Percentiles rank a stretch among this genome's conserved stretches.
These are phyloP conservation scores for Ephemerocybe angulata DNA, from an alignment of 768 basidiomycete species.

Conservation along the genomic window DNA sequence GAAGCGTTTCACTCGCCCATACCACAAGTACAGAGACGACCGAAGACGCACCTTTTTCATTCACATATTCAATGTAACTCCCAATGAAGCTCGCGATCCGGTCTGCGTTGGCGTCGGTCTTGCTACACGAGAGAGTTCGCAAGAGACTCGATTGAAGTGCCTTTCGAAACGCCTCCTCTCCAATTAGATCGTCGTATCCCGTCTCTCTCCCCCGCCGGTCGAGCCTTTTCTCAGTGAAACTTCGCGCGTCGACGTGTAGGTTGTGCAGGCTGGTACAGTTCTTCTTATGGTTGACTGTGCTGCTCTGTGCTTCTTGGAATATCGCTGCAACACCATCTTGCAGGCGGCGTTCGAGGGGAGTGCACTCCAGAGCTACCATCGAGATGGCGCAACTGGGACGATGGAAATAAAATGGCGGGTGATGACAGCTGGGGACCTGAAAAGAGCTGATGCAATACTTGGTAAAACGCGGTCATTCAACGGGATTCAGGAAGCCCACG, in stretches of 20 bases:
- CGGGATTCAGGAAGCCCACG: too few species aligned
- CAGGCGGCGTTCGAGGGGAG: too few species aligned
- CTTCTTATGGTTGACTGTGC: conserved; percentile 82
- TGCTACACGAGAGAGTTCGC: conserved; percentile 69
- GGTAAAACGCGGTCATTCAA: too few species aligned
- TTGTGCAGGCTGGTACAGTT: conserved; percentile 82
- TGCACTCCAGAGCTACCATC: too few species aligned
- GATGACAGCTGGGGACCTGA: too few species aligned
- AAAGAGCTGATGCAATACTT: too few species aligned
- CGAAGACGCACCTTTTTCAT: conserved; percentile 63
- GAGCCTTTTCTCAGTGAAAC: too few species aligned
- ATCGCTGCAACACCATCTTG: conserved; percentile 37
- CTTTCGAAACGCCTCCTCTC: conserved; percentile 76
- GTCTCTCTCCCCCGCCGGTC: too few species aligned
- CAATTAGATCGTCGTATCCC: conserved; percentile 49
- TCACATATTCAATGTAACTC: conserved; percentile 70
- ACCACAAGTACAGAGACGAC: neutral
- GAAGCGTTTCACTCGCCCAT: neutral
- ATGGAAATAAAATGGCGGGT: too few species aligned
- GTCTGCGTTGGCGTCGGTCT: conserved; percentile 74
- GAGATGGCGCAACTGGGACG: too few species aligned
- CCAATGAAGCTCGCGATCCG: conserved; percentile 78
- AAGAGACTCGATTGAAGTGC: conserved; percentile 57
- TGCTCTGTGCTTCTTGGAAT: conserved; percentile 75
- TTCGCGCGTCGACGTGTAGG: conserved; percentile 65